phyloP scores from a whole-genome alignment of 2,329 filamentous ascomycete species.

The Calonectria pseudoturangicola region DNA sequence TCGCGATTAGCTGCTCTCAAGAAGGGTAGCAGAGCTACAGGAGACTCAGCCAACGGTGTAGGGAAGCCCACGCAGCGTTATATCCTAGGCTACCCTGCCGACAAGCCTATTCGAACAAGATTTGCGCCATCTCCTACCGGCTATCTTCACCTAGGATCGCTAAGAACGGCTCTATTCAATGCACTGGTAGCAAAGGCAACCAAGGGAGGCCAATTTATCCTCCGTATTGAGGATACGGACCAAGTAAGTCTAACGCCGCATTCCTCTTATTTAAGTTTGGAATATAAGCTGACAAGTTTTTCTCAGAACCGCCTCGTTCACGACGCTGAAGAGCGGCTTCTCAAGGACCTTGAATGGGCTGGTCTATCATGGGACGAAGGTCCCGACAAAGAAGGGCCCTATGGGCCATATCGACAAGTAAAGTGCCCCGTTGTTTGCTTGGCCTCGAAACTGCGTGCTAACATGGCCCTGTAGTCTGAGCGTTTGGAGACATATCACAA shows the following conservation, averaged over 20 bases:
- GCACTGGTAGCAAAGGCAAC: constrained; percentile 93
- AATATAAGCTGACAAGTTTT: background rate
- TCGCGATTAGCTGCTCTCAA: constrained; percentile 53
- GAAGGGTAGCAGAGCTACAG: constrained; percentile 39
- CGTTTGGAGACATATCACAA: constrained; percentile 82
- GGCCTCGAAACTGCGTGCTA: background rate
- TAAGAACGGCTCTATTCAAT: constrained; percentile 96
- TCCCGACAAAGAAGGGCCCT: constrained; percentile 86
- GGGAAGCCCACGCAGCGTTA: constrained; percentile 45
- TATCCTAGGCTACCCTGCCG: constrained; percentile 69
- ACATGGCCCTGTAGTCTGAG: constrained; percentile 78
- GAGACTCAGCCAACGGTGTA: constrained; percentile 11
- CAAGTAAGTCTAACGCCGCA: constrained; percentile 73
- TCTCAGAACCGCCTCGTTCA: constrained; percentile 84
- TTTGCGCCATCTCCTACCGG: constrained; percentile 98
- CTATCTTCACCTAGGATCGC: constrained; percentile 91
- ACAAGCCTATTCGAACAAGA: constrained; percentile 74
- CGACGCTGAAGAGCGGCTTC: constrained; percentile 86
- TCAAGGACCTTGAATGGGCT: constrained; percentile 89
- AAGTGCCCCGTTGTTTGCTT: constrained; percentile 24
- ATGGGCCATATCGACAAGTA: constrained; percentile 91
- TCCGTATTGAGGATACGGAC: constrained; percentile 97
- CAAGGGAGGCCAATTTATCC: constrained; percentile 86
- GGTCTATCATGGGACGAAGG: constrained; percentile 96
- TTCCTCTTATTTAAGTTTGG: background rate